Evolutionary conservation across 1,284 basidiomycete genomes (phyloP).

Genomic region (Irpex lacteus): DNA sequence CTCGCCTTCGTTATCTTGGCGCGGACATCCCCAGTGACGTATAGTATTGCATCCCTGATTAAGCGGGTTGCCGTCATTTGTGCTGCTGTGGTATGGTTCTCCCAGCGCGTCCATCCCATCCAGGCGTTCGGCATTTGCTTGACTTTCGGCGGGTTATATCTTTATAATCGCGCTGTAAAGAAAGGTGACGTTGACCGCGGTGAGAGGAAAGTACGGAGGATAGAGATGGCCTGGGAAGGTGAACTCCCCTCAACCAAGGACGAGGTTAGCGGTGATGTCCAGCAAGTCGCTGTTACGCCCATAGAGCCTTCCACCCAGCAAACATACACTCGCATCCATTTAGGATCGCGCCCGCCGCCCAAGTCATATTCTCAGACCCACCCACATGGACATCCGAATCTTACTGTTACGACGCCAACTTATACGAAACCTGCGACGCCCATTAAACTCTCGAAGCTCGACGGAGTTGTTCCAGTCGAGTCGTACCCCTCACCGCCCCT

Average conservation of each 20-base stretch:
- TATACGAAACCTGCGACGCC: slow-evolving; percentile 8
- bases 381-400: slow-evolving; percentile 25
- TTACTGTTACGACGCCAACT: slow-evolving; percentile 29
- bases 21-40: slow-evolving; percentile 96
- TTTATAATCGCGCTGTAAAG: slow-evolving; percentile 84
- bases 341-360: slow-evolving; percentile 40
- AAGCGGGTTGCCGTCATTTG: slow-evolving; percentile 99
- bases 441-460: slow-evolving; percentile 5
- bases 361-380: slow-evolving; percentile 25
- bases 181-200: slow-evolving; percentile 93
- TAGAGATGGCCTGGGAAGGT: slow-evolving; percentile 78
- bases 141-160: slow-evolving; percentile 89
- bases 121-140: slow-evolving; percentile 88
- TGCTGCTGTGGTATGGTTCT: slow-evolving; percentile 97
- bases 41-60: slow-evolving; percentile 96
- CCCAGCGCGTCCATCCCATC: slow-evolving; percentile 79
- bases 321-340: slow-evolving; percentile 20
- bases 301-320: slow-evolving; percentile 31
- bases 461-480: slow-evolving; percentile 39
- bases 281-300: slow-evolving; percentile 5
- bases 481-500: slow-evolving; percentile 77
- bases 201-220: slow-evolving; percentile 81
- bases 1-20: slow-evolving; percentile 96
- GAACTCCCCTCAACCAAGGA: slow-evolving; percentile 69
- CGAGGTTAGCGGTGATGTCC: slow-evolving; percentile 17